A percentile compares a stretch with the other conserved stretches of the same genome.
Conservation (phyloP, 2,329 filamentous ascomycete species). For the Fusarium sp. region DNA sequence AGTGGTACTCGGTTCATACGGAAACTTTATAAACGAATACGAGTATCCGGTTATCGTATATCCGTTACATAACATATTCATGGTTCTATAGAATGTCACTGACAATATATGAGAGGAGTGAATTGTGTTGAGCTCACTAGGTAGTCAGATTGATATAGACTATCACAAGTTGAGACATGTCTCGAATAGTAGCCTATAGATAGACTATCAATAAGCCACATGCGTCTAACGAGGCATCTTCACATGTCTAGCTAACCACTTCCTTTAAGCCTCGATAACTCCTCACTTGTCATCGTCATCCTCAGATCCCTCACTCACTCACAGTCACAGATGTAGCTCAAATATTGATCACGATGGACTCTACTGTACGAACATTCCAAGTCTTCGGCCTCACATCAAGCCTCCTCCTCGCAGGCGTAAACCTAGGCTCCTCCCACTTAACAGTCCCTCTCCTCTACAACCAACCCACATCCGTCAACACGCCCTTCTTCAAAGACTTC, state of each 20-base stretch:
- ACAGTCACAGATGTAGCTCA: background rate
- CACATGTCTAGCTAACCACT: background rate
- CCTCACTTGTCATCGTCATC: background rate
- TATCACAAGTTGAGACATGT: background rate
- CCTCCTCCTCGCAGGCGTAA: slow-evolving; percentile 28
- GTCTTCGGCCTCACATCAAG: slow-evolving; percentile 30
- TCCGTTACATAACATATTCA: background rate
- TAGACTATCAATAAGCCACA: slow-evolving; percentile 12
- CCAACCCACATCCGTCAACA: slow-evolving; percentile 27
- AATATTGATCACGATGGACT: slow-evolving; percentile 17
- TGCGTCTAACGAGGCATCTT: slow-evolving; percentile 16
- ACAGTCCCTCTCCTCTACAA: slow-evolving; percentile 34
- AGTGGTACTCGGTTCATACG: background rate
- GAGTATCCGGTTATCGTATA: background rate
- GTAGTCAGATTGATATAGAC: background rate
- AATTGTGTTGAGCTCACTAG: too few species aligned
- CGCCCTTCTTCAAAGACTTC: slow-evolving; percentile 35
- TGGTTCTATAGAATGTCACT: background rate
- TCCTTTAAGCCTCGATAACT: background rate
- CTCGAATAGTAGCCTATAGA: background rate
- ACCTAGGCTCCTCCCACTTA: slow-evolving; percentile 32
- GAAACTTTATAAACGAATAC: background rate
- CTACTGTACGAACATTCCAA: slow-evolving; percentile 10
- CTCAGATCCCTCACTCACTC: too few species aligned
- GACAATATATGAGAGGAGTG: background rate